These are phyloP conservation scores for Colletotrichum gloeosporioides DNA, from an alignment of 2,329 filamentous ascomycete species.

Conservation along the genomic window DNA sequence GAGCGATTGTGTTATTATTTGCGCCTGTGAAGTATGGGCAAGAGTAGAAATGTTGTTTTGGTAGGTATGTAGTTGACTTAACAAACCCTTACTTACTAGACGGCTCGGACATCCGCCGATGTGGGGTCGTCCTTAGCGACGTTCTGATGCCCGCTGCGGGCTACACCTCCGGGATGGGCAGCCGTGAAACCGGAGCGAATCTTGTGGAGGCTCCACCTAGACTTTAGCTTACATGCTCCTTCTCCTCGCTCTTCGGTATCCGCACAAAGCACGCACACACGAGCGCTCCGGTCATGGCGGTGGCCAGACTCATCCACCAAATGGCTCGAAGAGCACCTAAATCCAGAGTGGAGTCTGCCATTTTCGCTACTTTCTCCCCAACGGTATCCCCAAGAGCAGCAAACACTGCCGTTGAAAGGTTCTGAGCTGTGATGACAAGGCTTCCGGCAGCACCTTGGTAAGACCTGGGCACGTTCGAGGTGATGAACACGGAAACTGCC, in stretches of 20 bases:
- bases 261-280: neutral
- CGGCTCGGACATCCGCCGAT: no score
- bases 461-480: neutral
- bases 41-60: no score
- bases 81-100: no score
- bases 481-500: neutral
- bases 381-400: neutral
- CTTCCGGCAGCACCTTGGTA: neutral
- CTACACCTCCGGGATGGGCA: neutral
- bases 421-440: neutral
- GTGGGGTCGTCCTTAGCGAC: neutral
- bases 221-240: neutral
- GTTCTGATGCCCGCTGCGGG: neutral
- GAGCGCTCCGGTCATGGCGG: neutral
- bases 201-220: neutral
- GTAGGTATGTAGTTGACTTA: no score
- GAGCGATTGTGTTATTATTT: neutral
- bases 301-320: neutral
- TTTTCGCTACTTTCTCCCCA: accelerated
- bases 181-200: neutral
- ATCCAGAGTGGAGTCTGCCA: neutral
- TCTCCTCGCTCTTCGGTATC: neutral
- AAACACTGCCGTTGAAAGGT: neutral
- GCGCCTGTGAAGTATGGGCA: no score
- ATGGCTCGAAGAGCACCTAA: neutral